phyloP scores from a whole-genome alignment of 108 stramenopile genomes.

The Nitzschia inconspicua region DNA sequence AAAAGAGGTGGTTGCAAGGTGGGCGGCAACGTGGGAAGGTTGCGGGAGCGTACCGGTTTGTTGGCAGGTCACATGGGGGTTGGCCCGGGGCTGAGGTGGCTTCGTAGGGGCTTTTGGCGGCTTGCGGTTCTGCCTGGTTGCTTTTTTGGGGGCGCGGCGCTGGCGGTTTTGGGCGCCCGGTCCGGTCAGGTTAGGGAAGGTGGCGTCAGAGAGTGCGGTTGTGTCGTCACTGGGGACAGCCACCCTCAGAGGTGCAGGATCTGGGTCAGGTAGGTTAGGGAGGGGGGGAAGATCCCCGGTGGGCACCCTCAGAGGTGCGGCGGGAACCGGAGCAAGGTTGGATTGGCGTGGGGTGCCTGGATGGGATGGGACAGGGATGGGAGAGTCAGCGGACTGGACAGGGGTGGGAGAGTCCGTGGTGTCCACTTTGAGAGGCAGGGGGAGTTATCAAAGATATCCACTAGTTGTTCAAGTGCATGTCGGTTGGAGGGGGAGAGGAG shows the following conservation, averaged over 20 bases:
- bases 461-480: too few species aligned
- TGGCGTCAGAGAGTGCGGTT: too few species aligned
- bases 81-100: not conserved
- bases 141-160: not conserved
- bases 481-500: not conserved
- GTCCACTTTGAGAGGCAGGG: not conserved
- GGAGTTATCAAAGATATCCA: not conserved
- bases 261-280: too few species aligned
- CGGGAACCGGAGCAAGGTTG: not conserved
- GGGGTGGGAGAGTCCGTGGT: too few species aligned
- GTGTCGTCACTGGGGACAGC: too few species aligned
- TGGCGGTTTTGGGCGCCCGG: not conserved
- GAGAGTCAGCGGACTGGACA: too few species aligned
- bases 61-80: not conserved
- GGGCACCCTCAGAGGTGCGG: constrained; percentile 10
- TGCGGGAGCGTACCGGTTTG: not conserved
- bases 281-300: too few species aligned
- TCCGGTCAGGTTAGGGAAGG: not conserved
- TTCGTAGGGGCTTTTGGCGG: too few species aligned
- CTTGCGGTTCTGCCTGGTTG: too few species aligned
- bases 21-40: not conserved
- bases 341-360: not conserved
- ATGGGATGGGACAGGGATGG: not conserved
- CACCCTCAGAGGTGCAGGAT: not conserved
- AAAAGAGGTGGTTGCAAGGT: too few species aligned